Base-by-base conservation (phyloP, 352 stramenopile species). In the Phytophthora pinifolia region DNA sequence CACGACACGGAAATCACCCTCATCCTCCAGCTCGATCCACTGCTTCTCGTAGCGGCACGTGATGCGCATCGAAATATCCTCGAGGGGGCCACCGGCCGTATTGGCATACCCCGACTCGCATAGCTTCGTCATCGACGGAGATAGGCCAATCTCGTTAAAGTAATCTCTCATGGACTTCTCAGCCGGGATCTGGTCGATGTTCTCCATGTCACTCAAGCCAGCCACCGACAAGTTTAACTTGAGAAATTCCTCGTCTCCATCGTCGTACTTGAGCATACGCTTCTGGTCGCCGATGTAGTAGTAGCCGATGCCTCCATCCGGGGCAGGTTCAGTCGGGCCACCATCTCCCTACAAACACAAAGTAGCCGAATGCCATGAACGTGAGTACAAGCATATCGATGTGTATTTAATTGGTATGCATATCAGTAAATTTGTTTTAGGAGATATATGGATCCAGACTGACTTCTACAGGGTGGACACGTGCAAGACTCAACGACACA, bases 261-360 rank as follows among this genome's bases (percentile, higher is more conserved):
- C 71, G 38, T 93, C 77, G 55, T 79, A 88, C 37, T 74, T 70
- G 14, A 93, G 74, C 73, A 93, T 83, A 20, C 81, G 83, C 61
- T 89, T 86, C 46, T 93, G 80, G 45, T 93, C 83, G 15, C 83
- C 83, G n/a, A 93, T 70, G 60, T 90, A 93, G 66, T 93, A 93
- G 46, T 93, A 93, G 12, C 83, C 83, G 39, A 92, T 83, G 47
- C 83, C 83, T 53, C 81, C 79, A 60, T 92, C 83, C 2, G 77
- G 80, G 34, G 83, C 72, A 32, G 77, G 71, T 15, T 88, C 75
- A 3, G 78, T 89, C 18, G 83, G 83, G 36, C 83, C 83, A 46
- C 83, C 83, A 42, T 93, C 83, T 6, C 80, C 83, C 83, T 93
- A 64, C 4, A 56, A 17, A 70, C 29, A 37, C 50, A 52, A 54